A percentile compares a stretch with the other conserved stretches of the same genome.
Evolutionary conservation across 2,329 filamentous ascomycete genomes (phyloP).

Genomic region (Epicoccum nigrum): DNA sequence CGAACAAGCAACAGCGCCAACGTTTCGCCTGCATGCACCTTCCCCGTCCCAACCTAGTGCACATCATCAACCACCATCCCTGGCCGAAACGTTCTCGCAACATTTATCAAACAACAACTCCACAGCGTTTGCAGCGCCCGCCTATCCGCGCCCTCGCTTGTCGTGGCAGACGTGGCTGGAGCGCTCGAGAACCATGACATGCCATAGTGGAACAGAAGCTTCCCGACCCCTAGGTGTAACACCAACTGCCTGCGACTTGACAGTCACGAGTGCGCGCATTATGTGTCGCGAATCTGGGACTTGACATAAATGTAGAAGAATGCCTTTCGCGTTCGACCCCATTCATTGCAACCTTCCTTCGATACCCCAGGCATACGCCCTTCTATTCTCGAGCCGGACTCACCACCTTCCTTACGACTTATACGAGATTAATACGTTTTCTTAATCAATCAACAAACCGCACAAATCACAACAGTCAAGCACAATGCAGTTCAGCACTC

Average conservation of each 20-base stretch:
- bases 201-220: background rate
- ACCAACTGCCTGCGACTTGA: conserved; percentile 7
- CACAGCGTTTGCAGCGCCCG: conserved; percentile 12
- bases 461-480: too few species aligned
- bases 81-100: conserved; percentile 25
- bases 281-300: conserved; percentile 2
- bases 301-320: conserved; percentile 1
- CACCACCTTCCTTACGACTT: conserved; percentile 19
- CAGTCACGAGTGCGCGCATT: conserved; percentile 8
- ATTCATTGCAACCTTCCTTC: conserved; percentile 4
- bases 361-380: conserved; percentile 8
- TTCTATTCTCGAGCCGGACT: conserved; percentile 24
- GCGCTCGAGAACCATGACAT: background rate
- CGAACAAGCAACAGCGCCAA: conserved; percentile 24
- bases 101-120: conserved; percentile 28
- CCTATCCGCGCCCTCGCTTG: background rate
- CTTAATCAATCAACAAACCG: background rate
- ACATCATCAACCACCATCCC: conserved; percentile 1
- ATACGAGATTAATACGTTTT: background rate
- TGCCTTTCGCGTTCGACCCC: background rate
- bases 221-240: conserved; percentile 15
- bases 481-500: conserved; percentile 11
- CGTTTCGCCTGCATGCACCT: conserved; percentile 16
- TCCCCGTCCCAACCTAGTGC: conserved; percentile 17
- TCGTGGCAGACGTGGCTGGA: conserved; percentile 3